A percentile compares a stretch with the other conserved stretches of the same genome.
These are phyloP conservation scores for Cytospora leucostoma DNA, from an alignment of 2,329 filamentous ascomycete genomes.

Conservation along the genomic window DNA sequence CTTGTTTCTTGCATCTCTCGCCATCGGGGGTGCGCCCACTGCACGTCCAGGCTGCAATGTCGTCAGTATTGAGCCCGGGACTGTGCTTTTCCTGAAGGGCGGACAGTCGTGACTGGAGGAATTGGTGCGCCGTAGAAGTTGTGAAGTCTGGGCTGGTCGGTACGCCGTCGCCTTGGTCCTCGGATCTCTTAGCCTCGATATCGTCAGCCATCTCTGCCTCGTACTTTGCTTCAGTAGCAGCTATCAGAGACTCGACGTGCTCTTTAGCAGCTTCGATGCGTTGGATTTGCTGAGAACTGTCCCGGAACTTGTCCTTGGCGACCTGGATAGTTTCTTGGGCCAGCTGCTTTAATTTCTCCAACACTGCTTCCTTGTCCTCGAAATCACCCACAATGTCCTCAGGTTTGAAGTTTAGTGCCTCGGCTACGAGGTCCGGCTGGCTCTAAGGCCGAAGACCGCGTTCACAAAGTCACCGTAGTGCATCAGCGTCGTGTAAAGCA, in stretches of 20 bases:
- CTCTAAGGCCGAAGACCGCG: constrained; percentile 8
- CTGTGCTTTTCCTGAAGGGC: neutral
- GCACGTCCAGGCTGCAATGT: neutral
- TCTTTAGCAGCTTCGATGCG: no score
- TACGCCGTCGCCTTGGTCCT: no score
- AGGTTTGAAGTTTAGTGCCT: constrained; percentile 1
- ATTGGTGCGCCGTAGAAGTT: neutral
- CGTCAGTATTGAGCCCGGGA: neutral
- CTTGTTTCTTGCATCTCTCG: constrained; percentile 18
- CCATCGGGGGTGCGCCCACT: neutral
- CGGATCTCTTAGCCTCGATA: no score
- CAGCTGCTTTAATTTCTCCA: neutral
- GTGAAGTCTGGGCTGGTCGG: no score
- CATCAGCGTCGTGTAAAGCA: constrained; percentile 16
- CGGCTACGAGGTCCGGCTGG: constrained; percentile 13
- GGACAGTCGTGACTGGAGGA: constrained; percentile 1
- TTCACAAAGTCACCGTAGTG: constrained; percentile 18
- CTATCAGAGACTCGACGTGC: no score
- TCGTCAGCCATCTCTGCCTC: no score
- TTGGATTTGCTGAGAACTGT: no score
- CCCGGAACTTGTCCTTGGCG: neutral
- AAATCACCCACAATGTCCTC: neutral
- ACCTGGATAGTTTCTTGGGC: constrained; percentile 1
- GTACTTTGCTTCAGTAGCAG: no score
- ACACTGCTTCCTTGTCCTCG: neutral